A percentile compares a stretch with the other conserved stretches of the same genome.
Conservation (phyloP, 139 green algal genomes). For the Closterium sp. region DNA sequence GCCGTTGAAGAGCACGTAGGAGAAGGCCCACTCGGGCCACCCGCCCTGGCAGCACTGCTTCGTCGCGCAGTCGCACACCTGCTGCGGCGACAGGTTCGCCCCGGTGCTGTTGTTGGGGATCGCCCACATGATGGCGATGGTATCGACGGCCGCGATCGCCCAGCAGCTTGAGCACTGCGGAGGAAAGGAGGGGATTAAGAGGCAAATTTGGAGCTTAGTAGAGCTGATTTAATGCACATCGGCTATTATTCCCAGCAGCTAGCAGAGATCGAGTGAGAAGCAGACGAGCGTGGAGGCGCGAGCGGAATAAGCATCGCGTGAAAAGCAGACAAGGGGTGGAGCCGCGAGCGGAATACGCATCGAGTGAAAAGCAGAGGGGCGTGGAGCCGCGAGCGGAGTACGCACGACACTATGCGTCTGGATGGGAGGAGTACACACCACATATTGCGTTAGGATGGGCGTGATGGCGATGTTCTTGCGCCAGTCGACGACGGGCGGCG, state of each 20-base stretch:
- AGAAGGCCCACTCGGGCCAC: constrained; percentile 10
- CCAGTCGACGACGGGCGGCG: neutral
- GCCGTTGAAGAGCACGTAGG: constrained; percentile 10
- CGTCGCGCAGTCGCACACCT: constrained; percentile 16
- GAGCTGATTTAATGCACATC: no score
- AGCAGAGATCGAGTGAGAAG: no score
- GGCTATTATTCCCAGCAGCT: no score
- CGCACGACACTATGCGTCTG: no score
- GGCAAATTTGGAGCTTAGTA: no score
- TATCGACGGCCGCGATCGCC: constrained; percentile 5
- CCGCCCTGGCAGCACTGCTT: constrained; percentile 12
- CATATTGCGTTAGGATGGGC: neutral
- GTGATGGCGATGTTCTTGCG: neutral
- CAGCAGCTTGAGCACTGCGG: constrained; percentile 18
- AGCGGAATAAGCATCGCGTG: no score
- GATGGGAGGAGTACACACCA: neutral
- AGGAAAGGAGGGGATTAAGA: neutral
- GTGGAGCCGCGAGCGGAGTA: no score
- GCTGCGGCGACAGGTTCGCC: neutral
- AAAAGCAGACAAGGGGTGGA: no score
- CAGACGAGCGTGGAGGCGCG: no score
- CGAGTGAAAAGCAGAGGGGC: no score
- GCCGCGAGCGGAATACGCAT: no score
- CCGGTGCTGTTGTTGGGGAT: neutral
- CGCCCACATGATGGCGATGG: constrained; percentile 4